phyloP scores from a whole-genome alignment of 2,329 filamentous ascomycete species.

The Fusarium pseudograminearum region DNA sequence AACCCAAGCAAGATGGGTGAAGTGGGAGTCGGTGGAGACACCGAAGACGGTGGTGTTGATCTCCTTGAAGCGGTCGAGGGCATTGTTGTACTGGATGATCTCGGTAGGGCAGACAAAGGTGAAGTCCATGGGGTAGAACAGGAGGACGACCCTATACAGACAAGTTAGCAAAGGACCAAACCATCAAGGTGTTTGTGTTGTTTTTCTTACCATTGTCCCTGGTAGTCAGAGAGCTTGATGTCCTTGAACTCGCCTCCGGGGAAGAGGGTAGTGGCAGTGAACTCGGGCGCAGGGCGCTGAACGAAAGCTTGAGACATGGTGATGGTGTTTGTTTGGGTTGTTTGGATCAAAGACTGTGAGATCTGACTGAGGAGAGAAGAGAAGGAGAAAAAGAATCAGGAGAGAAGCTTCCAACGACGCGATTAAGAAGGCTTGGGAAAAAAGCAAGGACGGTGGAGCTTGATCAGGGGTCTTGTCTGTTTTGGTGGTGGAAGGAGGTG shows the following conservation, averaged over 20 bases:
- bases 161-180: background rate
- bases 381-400: background rate
- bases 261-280: slow-evolving; percentile 63
- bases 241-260: slow-evolving; percentile 62
- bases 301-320: slow-evolving; percentile 61
- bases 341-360: background rate
- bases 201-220: slow-evolving; percentile 59
- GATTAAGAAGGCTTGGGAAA: slow-evolving; percentile 15
- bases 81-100: slow-evolving; percentile 73
- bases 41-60: slow-evolving; percentile 71
- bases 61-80: slow-evolving; percentile 68
- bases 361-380: background rate
- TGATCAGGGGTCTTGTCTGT: slow-evolving; percentile 23
- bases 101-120: slow-evolving; percentile 76
- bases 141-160: slow-evolving; percentile 68
- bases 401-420: background rate
- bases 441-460: slow-evolving; percentile 36
- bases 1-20: slow-evolving; percentile 68
- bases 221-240: slow-evolving; percentile 58
- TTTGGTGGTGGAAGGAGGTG: slow-evolving; percentile 25
- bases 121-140: slow-evolving; percentile 76
- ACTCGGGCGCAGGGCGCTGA: slow-evolving; percentile 62
- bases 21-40: slow-evolving; percentile 72
- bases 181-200: background rate
- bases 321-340: slow-evolving; percentile 10